Evolutionary conservation across 768 basidiomycete genomes (phyloP).

Genomic region (Serendipita vermifera): DNA sequence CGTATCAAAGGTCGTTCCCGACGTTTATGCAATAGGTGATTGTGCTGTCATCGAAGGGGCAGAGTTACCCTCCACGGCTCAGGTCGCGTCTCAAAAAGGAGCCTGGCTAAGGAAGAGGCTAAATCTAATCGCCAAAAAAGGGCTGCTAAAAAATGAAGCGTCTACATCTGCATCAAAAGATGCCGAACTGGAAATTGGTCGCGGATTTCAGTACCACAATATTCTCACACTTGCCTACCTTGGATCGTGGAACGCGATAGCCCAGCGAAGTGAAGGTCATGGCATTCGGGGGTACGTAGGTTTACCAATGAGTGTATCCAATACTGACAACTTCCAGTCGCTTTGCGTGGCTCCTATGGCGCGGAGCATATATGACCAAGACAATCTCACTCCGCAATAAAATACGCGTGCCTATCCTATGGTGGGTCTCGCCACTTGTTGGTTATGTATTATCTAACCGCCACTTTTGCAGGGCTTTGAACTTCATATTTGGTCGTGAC

Average conservation of each 20-base stretch:
- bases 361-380: slow-evolving; percentile 69
- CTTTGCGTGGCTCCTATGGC: slow-evolving; percentile 67
- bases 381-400: slow-evolving; percentile 24
- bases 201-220: slow-evolving; percentile 54
- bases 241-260: slow-evolving; percentile 50
- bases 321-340: slow-evolving; percentile 21
- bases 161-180: neutral
- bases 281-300: slow-evolving; percentile 19
- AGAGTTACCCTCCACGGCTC: slow-evolving; percentile 69
- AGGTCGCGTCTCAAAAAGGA: slow-evolving; percentile 75
- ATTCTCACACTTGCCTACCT: slow-evolving; percentile 63
- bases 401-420: neutral
- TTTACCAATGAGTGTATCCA: neutral
- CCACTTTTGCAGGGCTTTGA: neutral
- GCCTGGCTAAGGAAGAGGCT: slow-evolving; percentile 52
- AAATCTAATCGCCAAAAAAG: slow-evolving; percentile 47
- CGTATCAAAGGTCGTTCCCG: slow-evolving; percentile 30
- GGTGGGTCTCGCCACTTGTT: neutral
- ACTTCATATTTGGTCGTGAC: slow-evolving; percentile 4
- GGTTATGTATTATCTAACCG: neutral
- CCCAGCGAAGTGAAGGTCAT: slow-evolving; percentile 48
- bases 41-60: slow-evolving; percentile 45
- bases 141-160: slow-evolving; percentile 10
- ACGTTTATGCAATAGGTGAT: slow-evolving; percentile 78
- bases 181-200: slow-evolving; percentile 18